Evolutionary conservation across 1,284 basidiomycete genomes (phyloP).

Genomic region (Peniophora sp.): DNA sequence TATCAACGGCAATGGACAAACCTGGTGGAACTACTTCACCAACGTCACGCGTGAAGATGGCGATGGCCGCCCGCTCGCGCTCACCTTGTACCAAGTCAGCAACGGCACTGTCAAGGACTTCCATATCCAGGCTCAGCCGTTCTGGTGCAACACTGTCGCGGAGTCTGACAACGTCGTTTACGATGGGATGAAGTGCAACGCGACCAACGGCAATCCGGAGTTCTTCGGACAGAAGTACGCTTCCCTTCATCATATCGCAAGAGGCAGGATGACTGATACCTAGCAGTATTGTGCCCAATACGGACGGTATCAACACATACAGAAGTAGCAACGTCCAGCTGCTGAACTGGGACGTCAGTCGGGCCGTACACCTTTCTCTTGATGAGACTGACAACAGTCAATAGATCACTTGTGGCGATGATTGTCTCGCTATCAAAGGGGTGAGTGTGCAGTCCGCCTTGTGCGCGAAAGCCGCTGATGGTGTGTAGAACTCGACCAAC

Average conservation of each 20-base stretch:
- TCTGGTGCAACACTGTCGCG: conserved; percentile 58
- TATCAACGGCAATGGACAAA: conserved; percentile 17
- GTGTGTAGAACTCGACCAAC: conserved; percentile 45
- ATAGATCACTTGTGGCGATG: conserved; percentile 51
- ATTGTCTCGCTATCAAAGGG: conserved; percentile 62
- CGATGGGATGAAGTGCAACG: conserved; percentile 56
- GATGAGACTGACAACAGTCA: not conserved
- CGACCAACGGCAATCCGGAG: conserved; percentile 47
- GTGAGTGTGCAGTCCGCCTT: conserved; percentile 24
- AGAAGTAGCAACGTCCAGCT: conserved; percentile 44
- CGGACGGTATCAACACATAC: conserved; percentile 62
- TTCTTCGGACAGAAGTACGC: conserved; percentile 41
- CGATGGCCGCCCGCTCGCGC: conserved; percentile 53
- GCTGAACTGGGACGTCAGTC: conserved; percentile 41
- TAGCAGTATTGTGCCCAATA: conserved; percentile 53
- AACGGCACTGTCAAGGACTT: conserved; percentile 44
- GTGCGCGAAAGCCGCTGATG: not conserved
- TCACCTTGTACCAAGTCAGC: conserved; percentile 45
- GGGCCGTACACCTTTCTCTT: not conserved
- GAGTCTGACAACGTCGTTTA: conserved; percentile 48
- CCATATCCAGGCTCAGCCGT: conserved; percentile 50
- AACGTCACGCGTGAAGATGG: conserved; percentile 41
- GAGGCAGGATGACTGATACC: too few species aligned
- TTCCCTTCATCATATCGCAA: not conserved
- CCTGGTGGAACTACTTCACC: conserved; percentile 43